Conservation (phyloP, 768 basidiomycete genomes). For the Postia placenta region DNA sequence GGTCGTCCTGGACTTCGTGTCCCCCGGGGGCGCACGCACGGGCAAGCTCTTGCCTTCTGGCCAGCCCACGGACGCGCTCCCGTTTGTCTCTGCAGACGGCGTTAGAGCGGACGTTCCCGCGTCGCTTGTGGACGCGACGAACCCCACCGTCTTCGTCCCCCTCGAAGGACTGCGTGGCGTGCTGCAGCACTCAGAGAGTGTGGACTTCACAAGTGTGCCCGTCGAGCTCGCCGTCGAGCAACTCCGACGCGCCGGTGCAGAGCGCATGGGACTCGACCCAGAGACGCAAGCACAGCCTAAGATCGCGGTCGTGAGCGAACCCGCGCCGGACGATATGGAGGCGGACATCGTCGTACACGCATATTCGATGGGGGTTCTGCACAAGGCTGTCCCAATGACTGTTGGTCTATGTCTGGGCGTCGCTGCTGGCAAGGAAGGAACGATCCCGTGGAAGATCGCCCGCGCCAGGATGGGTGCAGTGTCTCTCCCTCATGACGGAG, state of each 20-base stretch:
- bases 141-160: constrained; percentile 63
- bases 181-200: constrained; percentile 25
- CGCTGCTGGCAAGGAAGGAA: constrained; percentile 46
- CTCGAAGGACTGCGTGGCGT: constrained; percentile 34
- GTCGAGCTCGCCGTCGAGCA: constrained; percentile 36
- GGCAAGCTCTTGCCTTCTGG: constrained; percentile 66
- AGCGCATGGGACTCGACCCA: constrained; percentile 59
- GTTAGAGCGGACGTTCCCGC: constrained; percentile 14
- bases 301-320: constrained; percentile 47
- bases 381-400: constrained; percentile 70
- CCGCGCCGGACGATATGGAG: constrained; percentile 26
- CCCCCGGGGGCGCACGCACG: constrained; percentile 64
- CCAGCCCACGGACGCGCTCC: constrained; percentile 38
- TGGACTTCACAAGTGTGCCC: constrained; percentile 9
- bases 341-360: constrained; percentile 53
- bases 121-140: constrained; percentile 68
- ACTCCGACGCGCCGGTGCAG: constrained; percentile 51
- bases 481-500: constrained; percentile 7
- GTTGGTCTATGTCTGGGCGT: constrained; percentile 67
- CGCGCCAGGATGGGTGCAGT: constrained; percentile 18
- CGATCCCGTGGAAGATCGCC: constrained; percentile 49
- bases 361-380: constrained; percentile 65
- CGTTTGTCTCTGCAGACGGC: constrained; percentile 18
- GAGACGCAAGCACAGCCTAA: constrained; percentile 63
- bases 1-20: constrained; percentile 60